Conservation (phyloP, 495 filamentous ascomycete species). For the Oidiodendron maius region DNA sequence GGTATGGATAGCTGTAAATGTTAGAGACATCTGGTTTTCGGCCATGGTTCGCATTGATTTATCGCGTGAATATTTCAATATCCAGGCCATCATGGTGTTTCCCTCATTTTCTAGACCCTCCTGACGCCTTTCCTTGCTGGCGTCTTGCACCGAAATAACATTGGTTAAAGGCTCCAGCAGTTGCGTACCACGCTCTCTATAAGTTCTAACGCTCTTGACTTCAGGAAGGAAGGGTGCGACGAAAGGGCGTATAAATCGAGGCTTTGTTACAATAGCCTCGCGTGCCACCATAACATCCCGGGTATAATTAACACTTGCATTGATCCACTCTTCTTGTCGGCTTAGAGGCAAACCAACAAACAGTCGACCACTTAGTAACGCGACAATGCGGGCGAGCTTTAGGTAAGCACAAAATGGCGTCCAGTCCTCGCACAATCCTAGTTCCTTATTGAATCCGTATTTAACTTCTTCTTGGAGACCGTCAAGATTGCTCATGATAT, state of each 20-base stretch:
- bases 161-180: not conserved
- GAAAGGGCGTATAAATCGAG: conserved; percentile 12
- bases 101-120: not conserved
- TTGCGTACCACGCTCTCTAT: not conserved
- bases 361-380: conserved; percentile 47
- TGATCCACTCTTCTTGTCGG: conserved; percentile 50
- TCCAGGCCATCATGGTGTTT: not conserved
- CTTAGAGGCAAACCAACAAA: conserved; percentile 50
- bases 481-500: conserved; percentile 5
- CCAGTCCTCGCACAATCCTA: conserved; percentile 29
- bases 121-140: not conserved
- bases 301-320: conserved; percentile 51
- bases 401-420: conserved; percentile 31
- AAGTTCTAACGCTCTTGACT: not conserved
- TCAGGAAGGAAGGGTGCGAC: not conserved
- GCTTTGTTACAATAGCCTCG: not conserved
- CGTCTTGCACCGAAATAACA: not conserved
- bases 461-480: conserved; percentile 5
- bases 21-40: not conserved
- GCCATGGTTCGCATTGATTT: not conserved
- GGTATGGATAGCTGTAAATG: not conserved
- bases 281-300: too few species aligned
- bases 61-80: not conserved
- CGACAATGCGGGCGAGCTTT: conserved; percentile 41
- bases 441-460: conserved; percentile 6